phyloP scores from a whole-genome alignment of 169 alveolate genomes.

The Cryptosporidium meleagridis region DNA sequence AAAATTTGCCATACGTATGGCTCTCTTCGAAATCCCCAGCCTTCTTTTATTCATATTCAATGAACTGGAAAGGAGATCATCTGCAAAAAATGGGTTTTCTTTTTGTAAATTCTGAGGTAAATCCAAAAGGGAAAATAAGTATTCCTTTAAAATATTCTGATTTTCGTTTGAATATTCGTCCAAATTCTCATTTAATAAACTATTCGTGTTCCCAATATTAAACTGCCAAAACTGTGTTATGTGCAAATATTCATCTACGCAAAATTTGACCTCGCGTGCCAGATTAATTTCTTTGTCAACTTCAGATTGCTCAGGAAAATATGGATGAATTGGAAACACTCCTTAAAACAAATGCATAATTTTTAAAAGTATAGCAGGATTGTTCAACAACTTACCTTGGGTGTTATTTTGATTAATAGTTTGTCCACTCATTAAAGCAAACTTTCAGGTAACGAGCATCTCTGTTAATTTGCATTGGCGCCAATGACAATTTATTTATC shows the following conservation, averaged over 20 bases:
- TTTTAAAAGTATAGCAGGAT: background rate
- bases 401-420: background rate
- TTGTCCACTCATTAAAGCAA: background rate
- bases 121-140: conserved; percentile 38
- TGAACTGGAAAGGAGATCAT: conserved; percentile 19
- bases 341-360: background rate
- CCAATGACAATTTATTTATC: background rate
- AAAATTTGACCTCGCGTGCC: background rate
- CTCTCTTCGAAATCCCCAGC: background rate
- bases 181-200: background rate
- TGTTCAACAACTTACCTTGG: background rate
- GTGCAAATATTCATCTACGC: conserved; percentile 41
- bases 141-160: conserved; percentile 10
- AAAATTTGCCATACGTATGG: background rate
- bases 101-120: background rate
- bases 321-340: conserved; percentile 62
- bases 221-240: conserved; percentile 48
- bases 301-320: background rate
- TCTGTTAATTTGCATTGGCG: background rate
- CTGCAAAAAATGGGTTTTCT: conserved; percentile 18
- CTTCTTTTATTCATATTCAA: conserved; percentile 9
- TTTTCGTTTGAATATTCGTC: background rate
- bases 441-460: background rate
- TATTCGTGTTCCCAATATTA: conserved; percentile 6
- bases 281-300: background rate